Evolutionary conservation across 2,329 filamentous ascomycete species (phyloP), one percentile per base, ranked within the genome.

Genomic region (Periglandula ipomoeae): DNA sequence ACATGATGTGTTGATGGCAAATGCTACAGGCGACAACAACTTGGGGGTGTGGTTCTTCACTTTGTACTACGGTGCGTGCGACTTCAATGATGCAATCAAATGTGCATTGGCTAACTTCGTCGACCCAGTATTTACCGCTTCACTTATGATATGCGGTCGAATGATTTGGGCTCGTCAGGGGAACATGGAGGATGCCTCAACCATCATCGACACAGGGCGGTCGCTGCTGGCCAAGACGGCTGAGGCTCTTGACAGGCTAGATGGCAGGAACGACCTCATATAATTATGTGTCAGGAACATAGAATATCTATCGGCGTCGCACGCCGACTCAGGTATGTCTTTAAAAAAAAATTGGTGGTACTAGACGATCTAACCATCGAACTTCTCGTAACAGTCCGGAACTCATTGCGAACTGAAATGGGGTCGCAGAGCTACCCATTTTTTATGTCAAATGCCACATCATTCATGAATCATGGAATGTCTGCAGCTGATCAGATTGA

Each of bases 11-110:
- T 52, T 55, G 9, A 44, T 44, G 1, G 52, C 49, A 4, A 40
- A 34, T 10, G 37, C 38, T 2, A 41, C 41, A 9, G 46, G 44
- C 3, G 46, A 53, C 7, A 52, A 48, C 7, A 51, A 61, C 20
- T 52, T 63, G 2, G 61, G 61, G 1, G 61, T 60, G 1, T 63
- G 61, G 61, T 63, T 61, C 56, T 64, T 63, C 17, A 61, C 59
- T 1, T 50, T 63, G 3, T 63, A 63, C 24, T 63, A 61, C 26
- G 60, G 61, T 63, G 19, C 49, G 60, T 54, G 7, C 7, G 8
- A 17, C n/a, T 17, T 8, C 10, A 17, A 17, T 8, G 8, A 40
- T 17, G 7, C n/a, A 17, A 40, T n/a, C 30, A 8, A 32, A 32
- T 32, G 15, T 32, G 30, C 30, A 32, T 15, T 32, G 30, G 15